A percentile compares a stretch with the other conserved stretches of the same genome.
Evolutionary conservation across 164 flowering plant species (phyloP).

Genomic region (Santalum album): DNA sequence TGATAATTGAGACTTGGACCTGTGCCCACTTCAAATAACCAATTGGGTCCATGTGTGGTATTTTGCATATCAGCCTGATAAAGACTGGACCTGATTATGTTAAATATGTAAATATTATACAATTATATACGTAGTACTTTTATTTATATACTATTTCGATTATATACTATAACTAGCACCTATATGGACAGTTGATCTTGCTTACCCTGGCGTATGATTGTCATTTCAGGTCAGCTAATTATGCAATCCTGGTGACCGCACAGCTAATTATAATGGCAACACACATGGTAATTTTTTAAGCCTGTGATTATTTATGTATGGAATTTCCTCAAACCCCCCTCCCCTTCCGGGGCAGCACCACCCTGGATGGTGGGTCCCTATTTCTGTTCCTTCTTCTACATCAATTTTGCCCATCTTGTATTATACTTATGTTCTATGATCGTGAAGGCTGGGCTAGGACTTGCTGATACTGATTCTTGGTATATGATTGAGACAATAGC

Average conservation of each 20-base stretch:
- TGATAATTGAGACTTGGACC: too few relatives aligned
- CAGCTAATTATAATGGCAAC: constrained; percentile 76
- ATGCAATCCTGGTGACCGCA: constrained; percentile 66
- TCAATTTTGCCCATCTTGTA: not conserved
- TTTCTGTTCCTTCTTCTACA: constrained; percentile 2
- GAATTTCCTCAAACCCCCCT: not conserved
- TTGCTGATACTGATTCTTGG: constrained; percentile 91
- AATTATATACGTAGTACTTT: too few relatives aligned
- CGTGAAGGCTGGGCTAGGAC: constrained; percentile 85
- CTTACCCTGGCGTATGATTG: not conserved
- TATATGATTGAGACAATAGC: constrained; percentile 89
- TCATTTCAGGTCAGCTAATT: constrained; percentile 74
- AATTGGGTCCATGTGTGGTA: too few relatives aligned
- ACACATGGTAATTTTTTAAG: constrained; percentile 64
- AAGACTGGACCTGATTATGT: too few relatives aligned
- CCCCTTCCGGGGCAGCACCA: too few relatives aligned
- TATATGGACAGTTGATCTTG: not conserved
- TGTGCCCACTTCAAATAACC: too few relatives aligned
- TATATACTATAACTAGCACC: too few relatives aligned
- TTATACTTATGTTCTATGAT: constrained; percentile 17
- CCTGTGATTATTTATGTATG: too few relatives aligned
- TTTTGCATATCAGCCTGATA: too few relatives aligned
- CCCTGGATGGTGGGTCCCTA: not conserved
- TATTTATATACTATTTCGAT: too few relatives aligned
- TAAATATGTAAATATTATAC: too few relatives aligned